phyloP scores from a whole-genome alignment of 1,284 basidiomycete genomes.

The Trametes pubescens region DNA sequence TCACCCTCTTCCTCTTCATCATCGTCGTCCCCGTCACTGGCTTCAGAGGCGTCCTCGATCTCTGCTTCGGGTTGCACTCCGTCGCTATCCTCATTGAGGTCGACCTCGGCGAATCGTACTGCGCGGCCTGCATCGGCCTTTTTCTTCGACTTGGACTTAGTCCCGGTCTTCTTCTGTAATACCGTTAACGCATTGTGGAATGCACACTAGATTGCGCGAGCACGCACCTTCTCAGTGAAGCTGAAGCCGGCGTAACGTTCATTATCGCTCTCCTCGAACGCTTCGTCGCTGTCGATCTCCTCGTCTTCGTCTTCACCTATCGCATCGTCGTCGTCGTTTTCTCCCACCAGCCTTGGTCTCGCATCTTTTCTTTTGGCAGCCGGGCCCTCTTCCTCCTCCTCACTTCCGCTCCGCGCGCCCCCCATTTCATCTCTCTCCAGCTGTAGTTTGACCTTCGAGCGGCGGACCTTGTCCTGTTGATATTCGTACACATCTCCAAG shows the following conservation, averaged over 20 bases:
- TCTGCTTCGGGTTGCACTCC: slow-evolving; percentile 45
- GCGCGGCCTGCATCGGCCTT: slow-evolving; percentile 36
- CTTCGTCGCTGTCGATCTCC: slow-evolving; percentile 81
- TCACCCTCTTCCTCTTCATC: slow-evolving; percentile 59
- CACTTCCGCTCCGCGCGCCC: slow-evolving; percentile 47
- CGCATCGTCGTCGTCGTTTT: slow-evolving; percentile 62
- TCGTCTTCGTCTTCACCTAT: slow-evolving; percentile 76
- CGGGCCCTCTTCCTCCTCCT: slow-evolving; percentile 42
- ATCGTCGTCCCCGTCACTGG: slow-evolving; percentile 44
- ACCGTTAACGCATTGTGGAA: background rate
- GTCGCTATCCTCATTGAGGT: slow-evolving; percentile 71
- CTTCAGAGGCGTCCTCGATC: slow-evolving; percentile 38
- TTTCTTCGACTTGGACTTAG: slow-evolving; percentile 32
- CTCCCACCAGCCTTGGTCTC: slow-evolving; percentile 65
- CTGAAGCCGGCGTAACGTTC: slow-evolving; percentile 78
- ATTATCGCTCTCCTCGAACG: slow-evolving; percentile 85
- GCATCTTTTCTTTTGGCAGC: slow-evolving; percentile 44
- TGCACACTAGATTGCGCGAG: background rate
- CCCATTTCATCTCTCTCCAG: slow-evolving; percentile 65
- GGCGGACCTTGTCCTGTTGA: slow-evolving; percentile 59
- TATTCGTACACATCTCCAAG: slow-evolving; percentile 69
- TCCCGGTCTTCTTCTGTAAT: slow-evolving; percentile 20
- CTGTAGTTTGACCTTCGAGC: slow-evolving; percentile 61
- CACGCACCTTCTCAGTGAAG: slow-evolving; percentile 58
- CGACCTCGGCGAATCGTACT: slow-evolving; percentile 61